A percentile compares a stretch with the other conserved stretches of the same genome.
Evolutionary conservation across 2,329 filamentous ascomycete genomes (phyloP).

Genomic region (Apiospora koreana): DNA sequence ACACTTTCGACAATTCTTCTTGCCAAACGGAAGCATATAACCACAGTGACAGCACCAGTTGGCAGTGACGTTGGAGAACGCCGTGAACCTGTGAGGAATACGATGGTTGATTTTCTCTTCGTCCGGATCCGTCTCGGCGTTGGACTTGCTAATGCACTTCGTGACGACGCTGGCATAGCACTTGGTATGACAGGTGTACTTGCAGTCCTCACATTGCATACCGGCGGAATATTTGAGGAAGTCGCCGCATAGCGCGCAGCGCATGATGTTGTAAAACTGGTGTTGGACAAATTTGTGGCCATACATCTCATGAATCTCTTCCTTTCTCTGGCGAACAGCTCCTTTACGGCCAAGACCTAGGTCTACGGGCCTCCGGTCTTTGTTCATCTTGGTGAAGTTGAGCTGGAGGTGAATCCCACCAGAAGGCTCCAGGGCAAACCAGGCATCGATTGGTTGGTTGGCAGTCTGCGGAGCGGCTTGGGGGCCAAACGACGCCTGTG

Average conservation of each 20-base stretch:
- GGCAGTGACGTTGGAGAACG: conserved; percentile 96
- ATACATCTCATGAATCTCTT: conserved; percentile 97
- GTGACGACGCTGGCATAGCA: conserved; percentile 97
- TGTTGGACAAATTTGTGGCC: conserved; percentile 98
- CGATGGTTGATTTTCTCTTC: conserved; percentile 99
- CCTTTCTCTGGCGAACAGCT: conserved; percentile 95
- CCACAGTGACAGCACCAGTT: conserved; percentile 99
- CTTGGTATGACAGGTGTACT: conserved; percentile 98
- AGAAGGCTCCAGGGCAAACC: conserved; percentile 95
- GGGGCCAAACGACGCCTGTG: conserved; percentile 31
- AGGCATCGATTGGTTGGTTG: conserved; percentile 76
- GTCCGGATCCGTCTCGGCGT: conserved; percentile 96
- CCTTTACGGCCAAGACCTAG: conserved; percentile 92
- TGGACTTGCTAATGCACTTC: conserved; percentile 99
- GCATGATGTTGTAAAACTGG: conserved; percentile 99
- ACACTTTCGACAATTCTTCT: conserved; percentile 93
- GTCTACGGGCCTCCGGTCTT: conserved; percentile 80
- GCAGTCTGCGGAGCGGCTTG: conserved; percentile 51
- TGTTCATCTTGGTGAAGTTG: conserved; percentile 89
- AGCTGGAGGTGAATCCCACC: conserved; percentile 90
- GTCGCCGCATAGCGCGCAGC: conserved; percentile 94
- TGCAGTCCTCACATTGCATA: conserved; percentile 99
- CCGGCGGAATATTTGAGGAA: conserved; percentile 98
- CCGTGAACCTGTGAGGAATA: conserved; percentile 94
- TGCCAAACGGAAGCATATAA: conserved; percentile 90